A percentile compares a stretch with the other conserved stretches of the same genome.
Evolutionary conservation across 768 basidiomycete species (phyloP).

Genomic region (Hysterangium stoloniferum): DNA sequence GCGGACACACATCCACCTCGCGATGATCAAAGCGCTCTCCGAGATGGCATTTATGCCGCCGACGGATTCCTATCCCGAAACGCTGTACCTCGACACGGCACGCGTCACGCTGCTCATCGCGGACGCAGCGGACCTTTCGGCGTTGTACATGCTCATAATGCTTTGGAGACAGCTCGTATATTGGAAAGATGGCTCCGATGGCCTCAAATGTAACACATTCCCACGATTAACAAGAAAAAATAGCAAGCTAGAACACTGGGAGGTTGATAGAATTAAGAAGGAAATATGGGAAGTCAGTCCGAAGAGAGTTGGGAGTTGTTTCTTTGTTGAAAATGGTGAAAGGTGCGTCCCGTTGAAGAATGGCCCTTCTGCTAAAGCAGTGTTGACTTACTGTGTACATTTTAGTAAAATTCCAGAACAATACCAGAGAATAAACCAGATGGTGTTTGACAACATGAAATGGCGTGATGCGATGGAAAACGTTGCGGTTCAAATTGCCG

Average conservation of each 20-base stretch:
- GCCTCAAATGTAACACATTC: neutral
- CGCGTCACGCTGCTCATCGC: slow-evolving; percentile 58
- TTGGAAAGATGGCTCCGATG: slow-evolving; percentile 14
- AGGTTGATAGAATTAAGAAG: slow-evolving; percentile 55
- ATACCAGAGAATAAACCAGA: too few relatives aligned
- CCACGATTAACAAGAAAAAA: too few relatives aligned
- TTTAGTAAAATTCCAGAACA: too few relatives aligned
- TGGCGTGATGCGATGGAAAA: slow-evolving; percentile 53
- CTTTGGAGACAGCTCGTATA: slow-evolving; percentile 70
- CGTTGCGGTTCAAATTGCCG: slow-evolving; percentile 69
- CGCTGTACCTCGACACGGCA: slow-evolving; percentile 68
- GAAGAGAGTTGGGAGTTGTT: slow-evolving; percentile 53
- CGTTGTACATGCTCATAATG: slow-evolving; percentile 73
- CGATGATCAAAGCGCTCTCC: slow-evolving; percentile 41
- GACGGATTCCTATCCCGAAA: slow-evolving; percentile 60
- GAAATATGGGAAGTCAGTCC: slow-evolving; percentile 70
- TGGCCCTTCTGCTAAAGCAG: neutral
- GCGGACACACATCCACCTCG: slow-evolving; percentile 3
- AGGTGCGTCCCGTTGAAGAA: neutral
- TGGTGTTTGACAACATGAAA: slow-evolving; percentile 27
- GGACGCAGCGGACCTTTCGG: slow-evolving; percentile 68
- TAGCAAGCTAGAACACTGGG: slow-evolving; percentile 45
- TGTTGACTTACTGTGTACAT: neutral
- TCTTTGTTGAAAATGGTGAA: slow-evolving; percentile 23
- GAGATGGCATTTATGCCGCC: slow-evolving; percentile 18